phyloP scores from a whole-genome alignment of 148 eudicot species.

The Fagopyrum homotropicum region DNA sequence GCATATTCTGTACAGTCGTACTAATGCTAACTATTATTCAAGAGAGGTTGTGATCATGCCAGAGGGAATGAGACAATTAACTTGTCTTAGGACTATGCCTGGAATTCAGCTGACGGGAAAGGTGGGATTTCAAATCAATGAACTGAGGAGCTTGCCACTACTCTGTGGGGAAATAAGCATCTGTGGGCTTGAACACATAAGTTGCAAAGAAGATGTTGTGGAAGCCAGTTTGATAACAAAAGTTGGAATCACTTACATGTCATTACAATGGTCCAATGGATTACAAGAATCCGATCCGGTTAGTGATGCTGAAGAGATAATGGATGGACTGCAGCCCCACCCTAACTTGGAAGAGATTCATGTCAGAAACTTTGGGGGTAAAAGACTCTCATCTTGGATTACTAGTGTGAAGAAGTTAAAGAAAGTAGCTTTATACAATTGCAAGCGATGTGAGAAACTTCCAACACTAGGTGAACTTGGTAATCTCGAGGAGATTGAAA shows the following conservation, averaged over 20 bases:
- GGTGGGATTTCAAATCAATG: not conserved
- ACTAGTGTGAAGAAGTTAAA: not conserved
- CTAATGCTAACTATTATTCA: too few species aligned
- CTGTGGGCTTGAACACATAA: not conserved
- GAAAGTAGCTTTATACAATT: not conserved
- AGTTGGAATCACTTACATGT: not conserved
- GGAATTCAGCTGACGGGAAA: not conserved
- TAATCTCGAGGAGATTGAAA: not conserved
- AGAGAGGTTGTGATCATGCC: not conserved
- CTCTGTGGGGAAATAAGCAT: not conserved
- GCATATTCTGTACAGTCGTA: not conserved
- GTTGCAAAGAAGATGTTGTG: slow-evolving; percentile 6
- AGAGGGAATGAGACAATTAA: not conserved
- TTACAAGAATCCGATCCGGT: not conserved
- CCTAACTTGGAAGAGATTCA: not conserved
- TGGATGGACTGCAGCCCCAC: not conserved
- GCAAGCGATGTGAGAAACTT: not conserved
- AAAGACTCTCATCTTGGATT: not conserved
- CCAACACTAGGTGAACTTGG: not conserved
- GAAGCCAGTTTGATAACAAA: not conserved
- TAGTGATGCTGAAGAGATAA: not conserved
- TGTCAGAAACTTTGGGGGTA: not conserved
- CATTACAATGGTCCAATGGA: not conserved
- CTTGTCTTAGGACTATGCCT: not conserved
- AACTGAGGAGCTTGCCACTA: not conserved